These are phyloP conservation scores for Astrephomene gubernaculifera DNA, from an alignment of 139 green algal genomes.

Conservation along the genomic window DNA sequence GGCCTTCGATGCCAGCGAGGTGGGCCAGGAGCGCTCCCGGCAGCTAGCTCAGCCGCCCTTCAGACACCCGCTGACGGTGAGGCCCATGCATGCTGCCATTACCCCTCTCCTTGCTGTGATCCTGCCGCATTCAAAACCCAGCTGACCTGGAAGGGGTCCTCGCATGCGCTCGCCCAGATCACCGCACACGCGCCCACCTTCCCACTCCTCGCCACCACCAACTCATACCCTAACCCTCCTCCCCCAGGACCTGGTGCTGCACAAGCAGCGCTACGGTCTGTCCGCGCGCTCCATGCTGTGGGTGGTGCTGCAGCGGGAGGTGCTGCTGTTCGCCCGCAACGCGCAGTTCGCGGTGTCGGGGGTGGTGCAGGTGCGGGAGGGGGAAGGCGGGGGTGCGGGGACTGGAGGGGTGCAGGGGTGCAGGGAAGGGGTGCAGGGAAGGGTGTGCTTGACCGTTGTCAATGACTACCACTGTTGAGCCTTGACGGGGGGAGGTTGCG, in stretches of 20 bases:
- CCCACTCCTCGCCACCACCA: too few relatives aligned
- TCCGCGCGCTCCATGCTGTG: background rate
- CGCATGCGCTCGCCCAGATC: too few relatives aligned
- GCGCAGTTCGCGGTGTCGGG: background rate
- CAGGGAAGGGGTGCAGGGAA: background rate
- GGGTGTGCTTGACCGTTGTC: background rate
- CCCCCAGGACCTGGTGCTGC: conserved; percentile 45
- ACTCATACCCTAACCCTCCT: too few relatives aligned
- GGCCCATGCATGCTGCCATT: too few relatives aligned
- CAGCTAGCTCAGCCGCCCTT: conserved; percentile 14
- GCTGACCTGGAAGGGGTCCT: too few relatives aligned
- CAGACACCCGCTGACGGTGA: conserved; percentile 13
- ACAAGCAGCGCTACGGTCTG: background rate
- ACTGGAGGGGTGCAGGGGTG: background rate
- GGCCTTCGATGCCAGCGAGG: background rate
- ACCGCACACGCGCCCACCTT: too few relatives aligned
- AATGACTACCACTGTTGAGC: background rate
- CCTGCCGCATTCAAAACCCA: too few relatives aligned
- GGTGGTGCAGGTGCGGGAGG: background rate
- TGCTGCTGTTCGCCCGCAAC: background rate
- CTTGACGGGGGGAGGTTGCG: background rate
- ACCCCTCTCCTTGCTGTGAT: too few relatives aligned
- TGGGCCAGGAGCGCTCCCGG: conserved; percentile 17
- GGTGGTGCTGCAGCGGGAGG: conserved; percentile 6
- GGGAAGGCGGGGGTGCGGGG: background rate